Percentiles rank a stretch among this genome's conserved stretches.
These are phyloP conservation scores for Microstegium vimineum DNA, from an alignment of 176 grass and related monocot genomes.

Conservation along the genomic window DNA sequence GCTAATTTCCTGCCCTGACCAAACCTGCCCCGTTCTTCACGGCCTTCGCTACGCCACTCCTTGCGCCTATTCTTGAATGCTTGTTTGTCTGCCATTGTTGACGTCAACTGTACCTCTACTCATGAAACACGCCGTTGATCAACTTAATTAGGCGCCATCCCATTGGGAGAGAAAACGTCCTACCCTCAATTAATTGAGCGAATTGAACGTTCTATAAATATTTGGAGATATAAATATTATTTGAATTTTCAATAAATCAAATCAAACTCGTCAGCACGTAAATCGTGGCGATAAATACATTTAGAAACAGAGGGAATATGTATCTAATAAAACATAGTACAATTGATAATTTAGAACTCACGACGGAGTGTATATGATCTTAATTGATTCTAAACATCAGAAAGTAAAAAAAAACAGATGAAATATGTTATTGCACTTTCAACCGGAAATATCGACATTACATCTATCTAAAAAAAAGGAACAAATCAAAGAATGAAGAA, in stretches of 20 bases:
- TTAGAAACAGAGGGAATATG: too few species aligned
- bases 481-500: neutral
- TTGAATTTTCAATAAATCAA: too few species aligned
- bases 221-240: too few species aligned
- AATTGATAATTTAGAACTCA: too few species aligned
- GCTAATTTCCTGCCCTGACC: neutral
- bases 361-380: too few species aligned
- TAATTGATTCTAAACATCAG: too few species aligned
- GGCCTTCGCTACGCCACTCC: neutral
- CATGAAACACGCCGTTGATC: neutral
- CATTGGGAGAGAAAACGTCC: neutral
- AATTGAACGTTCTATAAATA: neutral
- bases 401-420: too few species aligned
- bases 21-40: neutral
- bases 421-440: too few species aligned
- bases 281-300: too few species aligned
- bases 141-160: neutral
- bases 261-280: too few species aligned
- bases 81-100: neutral
- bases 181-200: neutral
- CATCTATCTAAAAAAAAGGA: neutral
- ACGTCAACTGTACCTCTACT: neutral
- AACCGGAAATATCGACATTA: neutral
- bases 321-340: too few species aligned
- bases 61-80: neutral